These are phyloP conservation scores for Pyropia yezoensis DNA, from an alignment of 23 red algal genomes.

Conservation along the genomic window DNA sequence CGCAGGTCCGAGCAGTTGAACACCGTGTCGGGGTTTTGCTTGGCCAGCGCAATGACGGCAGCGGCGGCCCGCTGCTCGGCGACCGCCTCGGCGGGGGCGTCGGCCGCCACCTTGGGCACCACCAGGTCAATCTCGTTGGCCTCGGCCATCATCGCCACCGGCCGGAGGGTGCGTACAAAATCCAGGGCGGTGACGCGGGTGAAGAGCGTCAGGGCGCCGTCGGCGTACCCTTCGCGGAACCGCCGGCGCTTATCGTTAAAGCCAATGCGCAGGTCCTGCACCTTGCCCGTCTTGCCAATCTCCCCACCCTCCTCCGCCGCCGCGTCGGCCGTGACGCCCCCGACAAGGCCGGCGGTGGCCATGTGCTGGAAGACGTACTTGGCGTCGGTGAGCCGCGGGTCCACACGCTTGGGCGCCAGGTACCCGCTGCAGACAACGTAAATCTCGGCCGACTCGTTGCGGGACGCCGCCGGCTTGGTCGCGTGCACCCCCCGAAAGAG, in stretches of 20 bases:
- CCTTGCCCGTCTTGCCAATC: conserved; percentile 13
- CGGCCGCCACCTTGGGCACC: background rate
- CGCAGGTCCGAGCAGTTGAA: conserved; percentile 71
- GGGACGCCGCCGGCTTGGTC: conserved; percentile 81
- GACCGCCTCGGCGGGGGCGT: background rate
- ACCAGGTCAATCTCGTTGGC: conserved; percentile 28
- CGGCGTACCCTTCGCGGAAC: conserved; percentile 51
- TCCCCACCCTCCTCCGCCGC: background rate
- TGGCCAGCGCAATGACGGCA: conserved; percentile 3
- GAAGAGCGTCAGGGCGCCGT: conserved; percentile 30
- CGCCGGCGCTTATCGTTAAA: conserved; percentile 24
- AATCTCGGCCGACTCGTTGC: conserved; percentile 84
- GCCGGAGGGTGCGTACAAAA: conserved; percentile 32
- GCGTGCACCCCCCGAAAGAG: conserved; percentile 71
- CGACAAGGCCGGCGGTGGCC: background rate
- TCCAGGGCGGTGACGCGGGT: conserved; percentile 23
- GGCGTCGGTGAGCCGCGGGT: conserved; percentile 68
- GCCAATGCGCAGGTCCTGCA: conserved; percentile 33
- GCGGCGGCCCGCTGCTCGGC: conserved; percentile 14
- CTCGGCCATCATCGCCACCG: conserved; percentile 38
- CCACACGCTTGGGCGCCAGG: conserved; percentile 53
- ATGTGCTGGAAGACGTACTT: conserved; percentile 84
- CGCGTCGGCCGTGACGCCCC: conserved; percentile 1
- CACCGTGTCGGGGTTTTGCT: conserved; percentile 25
- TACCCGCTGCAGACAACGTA: conserved; percentile 77